A percentile compares a stretch with the other conserved stretches of the same genome.
phyloP scores from a whole-genome alignment of 2,329 filamentous ascomycete species.

The Calonectria naviculata region DNA sequence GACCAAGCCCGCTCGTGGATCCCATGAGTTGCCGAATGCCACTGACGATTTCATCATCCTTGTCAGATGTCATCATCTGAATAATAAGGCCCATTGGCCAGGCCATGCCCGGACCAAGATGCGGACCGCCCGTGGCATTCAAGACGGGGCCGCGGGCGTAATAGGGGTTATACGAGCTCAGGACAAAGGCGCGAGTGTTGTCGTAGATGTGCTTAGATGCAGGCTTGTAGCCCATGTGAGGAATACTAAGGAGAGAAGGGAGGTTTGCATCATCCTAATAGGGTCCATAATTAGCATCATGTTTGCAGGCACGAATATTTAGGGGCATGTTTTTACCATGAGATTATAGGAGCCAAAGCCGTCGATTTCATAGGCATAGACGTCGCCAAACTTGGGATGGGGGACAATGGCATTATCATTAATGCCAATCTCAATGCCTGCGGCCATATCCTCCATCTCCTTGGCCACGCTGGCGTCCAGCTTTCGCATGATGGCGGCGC shows the following conservation, averaged over 20 bases:
- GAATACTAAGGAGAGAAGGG: constrained; percentile 69
- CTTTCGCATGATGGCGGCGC: constrained; percentile 57
- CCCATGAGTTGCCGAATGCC: constrained; percentile 74
- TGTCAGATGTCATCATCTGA: constrained; percentile 80
- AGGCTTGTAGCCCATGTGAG: constrained; percentile 65
- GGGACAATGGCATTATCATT: constrained; percentile 74
- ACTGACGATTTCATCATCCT: constrained; percentile 78
- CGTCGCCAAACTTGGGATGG: constrained; percentile 70
- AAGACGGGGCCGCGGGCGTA: constrained; percentile 67
- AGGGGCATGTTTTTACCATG: constrained; percentile 55
- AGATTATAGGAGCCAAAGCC: constrained; percentile 71
- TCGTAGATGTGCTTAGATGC: constrained; percentile 75
- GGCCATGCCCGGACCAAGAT: constrained; percentile 73
- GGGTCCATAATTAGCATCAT: background rate
- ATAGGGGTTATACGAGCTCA: constrained; percentile 79
- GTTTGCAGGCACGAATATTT: background rate
- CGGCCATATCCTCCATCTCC: constrained; percentile 69
- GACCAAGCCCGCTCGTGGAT: constrained; percentile 76
- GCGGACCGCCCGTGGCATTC: constrained; percentile 63
- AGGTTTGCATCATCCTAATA: constrained; percentile 70
- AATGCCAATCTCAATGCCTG: constrained; percentile 71
- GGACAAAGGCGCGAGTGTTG: constrained; percentile 81
- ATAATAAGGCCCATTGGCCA: constrained; percentile 92
- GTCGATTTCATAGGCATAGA: constrained; percentile 78
- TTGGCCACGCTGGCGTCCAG: constrained; percentile 63